Conservation (phyloP, 2,329 filamentous ascomycete genomes). For the Bipolaris victoriae region DNA sequence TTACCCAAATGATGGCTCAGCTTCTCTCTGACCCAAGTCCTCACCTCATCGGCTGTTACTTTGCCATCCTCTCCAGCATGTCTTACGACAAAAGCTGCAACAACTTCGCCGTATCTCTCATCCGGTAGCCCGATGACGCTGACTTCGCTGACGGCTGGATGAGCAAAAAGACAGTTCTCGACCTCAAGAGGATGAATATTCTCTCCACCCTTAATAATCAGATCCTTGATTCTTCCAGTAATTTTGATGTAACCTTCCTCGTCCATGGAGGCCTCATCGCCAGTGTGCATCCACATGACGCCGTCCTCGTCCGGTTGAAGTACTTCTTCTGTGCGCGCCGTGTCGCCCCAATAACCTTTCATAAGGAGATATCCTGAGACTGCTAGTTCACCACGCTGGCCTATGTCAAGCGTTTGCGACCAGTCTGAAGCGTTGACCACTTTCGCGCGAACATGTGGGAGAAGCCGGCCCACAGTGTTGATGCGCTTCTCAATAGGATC, state of each 20-base stretch:
- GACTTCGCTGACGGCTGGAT: slow-evolving; percentile 73
- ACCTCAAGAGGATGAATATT: slow-evolving; percentile 95
- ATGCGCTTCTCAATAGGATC: slow-evolving; percentile 78
- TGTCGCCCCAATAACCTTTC: slow-evolving; percentile 87
- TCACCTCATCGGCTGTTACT: slow-evolving; percentile 66
- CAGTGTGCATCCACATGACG: slow-evolving; percentile 84
- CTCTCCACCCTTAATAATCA: slow-evolving; percentile 93
- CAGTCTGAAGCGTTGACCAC: slow-evolving; percentile 74
- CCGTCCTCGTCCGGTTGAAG: slow-evolving; percentile 63
- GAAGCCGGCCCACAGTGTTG: slow-evolving; percentile 75
- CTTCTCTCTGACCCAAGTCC: slow-evolving; percentile 72
- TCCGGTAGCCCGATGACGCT: slow-evolving; percentile 86
- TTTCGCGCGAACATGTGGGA: slow-evolving; percentile 82
- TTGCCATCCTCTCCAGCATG: slow-evolving; percentile 38
- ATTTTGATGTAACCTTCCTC: slow-evolving; percentile 83
- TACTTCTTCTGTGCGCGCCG: slow-evolving; percentile 70
- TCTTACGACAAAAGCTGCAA: slow-evolving; percentile 80
- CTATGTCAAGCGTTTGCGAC: slow-evolving; percentile 64
- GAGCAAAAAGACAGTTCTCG: slow-evolving; percentile 82
- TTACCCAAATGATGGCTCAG: slow-evolving; percentile 73
- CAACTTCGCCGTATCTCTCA: slow-evolving; percentile 81
- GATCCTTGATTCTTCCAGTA: slow-evolving; percentile 89
- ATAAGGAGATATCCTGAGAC: slow-evolving; percentile 86
- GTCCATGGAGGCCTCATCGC: slow-evolving; percentile 90
- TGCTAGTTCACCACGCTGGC: slow-evolving; percentile 78